phyloP scores from a whole-genome alignment of 1,284 basidiomycete genomes.

The Heliocybe sulcata region DNA sequence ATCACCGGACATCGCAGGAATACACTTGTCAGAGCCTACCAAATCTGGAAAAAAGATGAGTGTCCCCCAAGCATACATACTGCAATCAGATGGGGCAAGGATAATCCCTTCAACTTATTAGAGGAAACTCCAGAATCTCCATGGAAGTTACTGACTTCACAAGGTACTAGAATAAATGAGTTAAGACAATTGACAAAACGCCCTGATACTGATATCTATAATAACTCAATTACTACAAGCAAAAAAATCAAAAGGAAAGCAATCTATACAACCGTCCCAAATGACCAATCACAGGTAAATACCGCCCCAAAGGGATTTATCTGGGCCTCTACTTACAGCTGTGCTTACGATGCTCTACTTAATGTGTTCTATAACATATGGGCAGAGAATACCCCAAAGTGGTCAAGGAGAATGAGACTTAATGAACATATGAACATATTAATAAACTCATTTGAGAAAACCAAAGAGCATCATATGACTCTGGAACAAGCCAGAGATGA shows the following conservation, averaged over 20 bases:
- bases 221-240: too few species aligned
- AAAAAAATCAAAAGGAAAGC: too few species aligned
- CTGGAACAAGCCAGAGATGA: neutral
- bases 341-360: neutral
- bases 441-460: neutral
- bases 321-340: neutral
- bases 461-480: neutral
- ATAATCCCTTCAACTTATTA: neutral
- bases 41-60: constrained; percentile 8
- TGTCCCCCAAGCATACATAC: constrained; percentile 10
- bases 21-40: constrained; percentile 14
- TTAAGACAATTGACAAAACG: neutral
- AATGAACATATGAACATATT: neutral
- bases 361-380: neutral
- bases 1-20: constrained; percentile 12
- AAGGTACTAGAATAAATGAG: too few species aligned
- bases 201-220: neutral
- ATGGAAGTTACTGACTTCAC: neutral
- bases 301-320: neutral
- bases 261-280: too few species aligned
- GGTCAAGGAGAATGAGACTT: neutral
- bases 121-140: neutral
- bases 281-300: too few species aligned
- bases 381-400: neutral
- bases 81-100: neutral